These are phyloP conservation scores for Aspergillus sparsus DNA, from an alignment of 495 filamentous ascomycete genomes.

Conservation along the genomic window DNA sequence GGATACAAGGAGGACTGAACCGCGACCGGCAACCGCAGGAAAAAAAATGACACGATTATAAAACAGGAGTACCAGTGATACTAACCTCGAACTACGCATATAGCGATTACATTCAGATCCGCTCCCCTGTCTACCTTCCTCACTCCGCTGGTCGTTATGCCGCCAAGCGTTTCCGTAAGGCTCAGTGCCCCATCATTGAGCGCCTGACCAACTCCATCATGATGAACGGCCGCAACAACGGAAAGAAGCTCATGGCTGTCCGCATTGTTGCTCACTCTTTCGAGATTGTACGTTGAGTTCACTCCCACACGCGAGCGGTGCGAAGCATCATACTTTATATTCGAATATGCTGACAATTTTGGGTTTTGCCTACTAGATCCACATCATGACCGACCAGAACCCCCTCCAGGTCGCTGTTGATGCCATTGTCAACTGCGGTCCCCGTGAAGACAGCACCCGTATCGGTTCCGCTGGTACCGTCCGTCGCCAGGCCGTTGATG, in stretches of 20 bases:
- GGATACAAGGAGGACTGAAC: constrained; percentile 7
- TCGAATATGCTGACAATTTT: constrained; percentile 4
- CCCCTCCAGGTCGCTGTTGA: constrained; percentile 99
- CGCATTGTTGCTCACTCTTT: constrained; percentile 98
- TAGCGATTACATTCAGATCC: constrained; percentile 99
- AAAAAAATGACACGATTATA: constrained; percentile 1
- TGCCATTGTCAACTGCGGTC: constrained; percentile 99
- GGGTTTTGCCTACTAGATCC: constrained; percentile 63
- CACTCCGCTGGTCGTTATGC: constrained; percentile 99
- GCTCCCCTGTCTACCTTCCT: constrained; percentile 94
- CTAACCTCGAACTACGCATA: constrained; percentile 49
- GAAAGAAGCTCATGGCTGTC: constrained; percentile 99
- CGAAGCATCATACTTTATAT: constrained; percentile 6
- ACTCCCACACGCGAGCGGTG: not conserved
- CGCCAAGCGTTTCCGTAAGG: constrained; percentile 99
- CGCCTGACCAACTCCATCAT: constrained; percentile 99
- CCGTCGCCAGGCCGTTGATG: constrained; percentile 99
- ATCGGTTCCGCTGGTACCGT: constrained; percentile 99
- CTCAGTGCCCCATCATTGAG: constrained; percentile 99
- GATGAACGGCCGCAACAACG: constrained; percentile 99
- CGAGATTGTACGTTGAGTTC: constrained; percentile 81
- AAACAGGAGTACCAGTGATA: constrained; percentile 21
- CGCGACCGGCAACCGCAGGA: constrained; percentile 10
- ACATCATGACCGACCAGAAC: constrained; percentile 99
- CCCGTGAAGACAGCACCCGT: constrained; percentile 99